These are phyloP conservation scores for Monosporascus sp. DNA, from an alignment of 2,329 filamentous ascomycete genomes.

Conservation along the genomic window DNA sequence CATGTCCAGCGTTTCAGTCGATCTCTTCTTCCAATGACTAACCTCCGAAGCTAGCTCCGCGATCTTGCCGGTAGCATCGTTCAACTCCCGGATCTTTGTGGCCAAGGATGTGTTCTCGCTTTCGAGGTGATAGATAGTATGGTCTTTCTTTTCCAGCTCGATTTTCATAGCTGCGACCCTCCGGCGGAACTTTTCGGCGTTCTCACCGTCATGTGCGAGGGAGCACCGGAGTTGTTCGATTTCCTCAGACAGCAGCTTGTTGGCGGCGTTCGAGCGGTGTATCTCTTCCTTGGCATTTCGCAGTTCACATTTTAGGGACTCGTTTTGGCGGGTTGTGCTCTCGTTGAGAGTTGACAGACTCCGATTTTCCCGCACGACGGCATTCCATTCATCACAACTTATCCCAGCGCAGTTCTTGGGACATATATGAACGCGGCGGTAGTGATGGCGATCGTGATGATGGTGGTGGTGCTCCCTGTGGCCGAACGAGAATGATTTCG, in stretches of 20 bases:
- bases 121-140: conserved; percentile 7
- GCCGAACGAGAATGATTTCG: conserved; percentile 18
- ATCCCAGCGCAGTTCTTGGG: conserved; percentile 21
- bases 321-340: conserved; percentile 14
- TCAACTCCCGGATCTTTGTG: conserved; percentile 12
- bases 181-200: conserved; percentile 10
- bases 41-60: conserved; percentile 2
- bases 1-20: conserved; percentile 2
- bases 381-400: conserved; percentile 18
- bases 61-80: conserved; percentile 4
- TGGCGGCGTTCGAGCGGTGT: conserved; percentile 6
- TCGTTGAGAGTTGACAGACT: conserved; percentile 6
- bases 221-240: conserved; percentile 8
- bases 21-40: not conserved
- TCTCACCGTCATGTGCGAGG: conserved; percentile 9
- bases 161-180: conserved; percentile 10
- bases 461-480: conserved; percentile 11
- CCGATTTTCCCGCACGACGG: conserved; percentile 14
- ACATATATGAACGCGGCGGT: conserved; percentile 11
- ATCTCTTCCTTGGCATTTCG: conserved; percentile 9
- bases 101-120: conserved; percentile 10
- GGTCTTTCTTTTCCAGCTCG: conserved; percentile 13
- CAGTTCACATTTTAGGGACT: conserved; percentile 15
- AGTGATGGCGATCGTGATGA: conserved; percentile 8
- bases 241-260: conserved; percentile 11